These are phyloP conservation scores for Cyberlindnera samutprakarnensis DNA, from an alignment of 805 yeast genomes.

Conservation along the genomic window DNA sequence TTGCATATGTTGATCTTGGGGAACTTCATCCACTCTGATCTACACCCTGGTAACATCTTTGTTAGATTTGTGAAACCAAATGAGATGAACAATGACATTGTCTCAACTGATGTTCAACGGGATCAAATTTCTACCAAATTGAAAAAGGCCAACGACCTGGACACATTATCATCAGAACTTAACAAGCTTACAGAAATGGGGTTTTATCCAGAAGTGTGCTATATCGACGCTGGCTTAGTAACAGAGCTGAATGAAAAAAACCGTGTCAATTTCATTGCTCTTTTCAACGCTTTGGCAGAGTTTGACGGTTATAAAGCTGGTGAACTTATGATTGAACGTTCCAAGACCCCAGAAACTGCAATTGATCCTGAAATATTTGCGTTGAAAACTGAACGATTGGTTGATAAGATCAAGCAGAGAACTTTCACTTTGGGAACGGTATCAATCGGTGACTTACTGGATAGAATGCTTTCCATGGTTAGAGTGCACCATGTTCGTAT, in stretches of 20 bases:
- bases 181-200: conserved; percentile 42
- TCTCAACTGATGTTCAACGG: conserved; percentile 16
- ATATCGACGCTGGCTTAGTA: conserved; percentile 88
- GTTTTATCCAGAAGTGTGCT: conserved; percentile 79
- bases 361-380: conserved; percentile 81
- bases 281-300: conserved; percentile 80
- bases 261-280: conserved; percentile 77
- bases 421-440: conserved; percentile 91
- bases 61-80: conserved; percentile 54
- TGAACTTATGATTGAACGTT: conserved; percentile 89
- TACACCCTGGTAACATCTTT: conserved; percentile 95
- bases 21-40: conserved; percentile 92
- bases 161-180: conserved; percentile 41
- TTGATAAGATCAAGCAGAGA: conserved; percentile 70
- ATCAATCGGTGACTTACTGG: conserved; percentile 84
- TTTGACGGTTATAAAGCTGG: conserved; percentile 96
- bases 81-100: conserved; percentile 22
- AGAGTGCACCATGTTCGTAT: conserved; percentile 90
- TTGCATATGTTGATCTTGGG: conserved; percentile 87
- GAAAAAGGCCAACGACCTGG: conserved; percentile 18
- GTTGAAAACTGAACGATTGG: conserved; percentile 76
- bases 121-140: conserved; percentile 17
- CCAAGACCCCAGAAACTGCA: conserved; percentile 91
- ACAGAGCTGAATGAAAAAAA: conserved; percentile 79
- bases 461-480: conserved; percentile 85